phyloP scores from a whole-genome alignment of 129 eudicot species.

The Centella asiatica region DNA sequence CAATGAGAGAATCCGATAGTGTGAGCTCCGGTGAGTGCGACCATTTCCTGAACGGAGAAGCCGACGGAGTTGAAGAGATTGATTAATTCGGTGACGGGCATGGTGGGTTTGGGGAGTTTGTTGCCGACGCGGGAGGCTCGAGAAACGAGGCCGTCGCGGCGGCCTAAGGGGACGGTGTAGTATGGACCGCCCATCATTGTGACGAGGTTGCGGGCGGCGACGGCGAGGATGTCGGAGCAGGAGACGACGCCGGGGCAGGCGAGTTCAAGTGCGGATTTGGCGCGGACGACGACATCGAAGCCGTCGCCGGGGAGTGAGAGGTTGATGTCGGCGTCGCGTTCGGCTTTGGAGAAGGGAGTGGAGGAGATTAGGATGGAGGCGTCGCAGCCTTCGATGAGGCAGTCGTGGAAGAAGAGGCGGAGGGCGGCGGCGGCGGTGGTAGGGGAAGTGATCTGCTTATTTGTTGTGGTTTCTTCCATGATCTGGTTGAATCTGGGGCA shows the following conservation, averaged over 20 bases:
- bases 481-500: conserved; percentile 65
- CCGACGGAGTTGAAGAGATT: conserved; percentile 38
- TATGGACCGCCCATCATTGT: conserved; percentile 65
- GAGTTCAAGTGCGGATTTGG: conserved; percentile 80
- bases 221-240: conserved; percentile 77
- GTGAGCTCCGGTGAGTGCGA: conserved; percentile 79
- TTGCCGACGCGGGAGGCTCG: conserved; percentile 36
- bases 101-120: conserved; percentile 43
- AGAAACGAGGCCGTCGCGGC: conserved; percentile 43
- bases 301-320: conserved; percentile 92
- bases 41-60: conserved; percentile 64
- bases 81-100: conserved; percentile 44
- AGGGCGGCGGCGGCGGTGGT: conserved; percentile 87
- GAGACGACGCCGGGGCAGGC: conserved; percentile 82
- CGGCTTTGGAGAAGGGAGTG: conserved; percentile 65
- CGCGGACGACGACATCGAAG: conserved; percentile 76
- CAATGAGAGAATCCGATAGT: conserved; percentile 81
- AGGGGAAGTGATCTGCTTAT: conserved; percentile 83
- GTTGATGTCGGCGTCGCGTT: conserved; percentile 95
- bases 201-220: conserved; percentile 54
- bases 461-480: conserved; percentile 63
- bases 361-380: conserved; percentile 70
- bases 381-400: conserved; percentile 73
- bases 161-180: conserved; percentile 50
- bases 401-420: conserved; percentile 96